phyloP scores from a whole-genome alignment of 208 protist genomes.

The Wallacemonas collosoma region DNA sequence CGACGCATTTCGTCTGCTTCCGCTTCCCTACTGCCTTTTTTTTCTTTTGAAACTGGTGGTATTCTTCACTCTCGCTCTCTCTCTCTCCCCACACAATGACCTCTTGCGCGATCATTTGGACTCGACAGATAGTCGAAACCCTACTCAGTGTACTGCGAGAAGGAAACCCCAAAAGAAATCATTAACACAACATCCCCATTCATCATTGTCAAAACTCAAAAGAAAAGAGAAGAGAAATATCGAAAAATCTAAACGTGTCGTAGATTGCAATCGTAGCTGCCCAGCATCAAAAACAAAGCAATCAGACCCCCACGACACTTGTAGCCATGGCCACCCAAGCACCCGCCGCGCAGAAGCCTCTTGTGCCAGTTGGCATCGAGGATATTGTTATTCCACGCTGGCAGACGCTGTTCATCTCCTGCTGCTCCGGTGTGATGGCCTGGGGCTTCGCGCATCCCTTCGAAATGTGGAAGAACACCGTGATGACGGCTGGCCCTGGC shows the following conservation, averaged over 20 bases:
- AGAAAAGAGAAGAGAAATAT: too few species aligned
- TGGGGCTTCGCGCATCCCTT: slow-evolving; percentile 93
- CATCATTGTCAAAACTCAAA: too few species aligned
- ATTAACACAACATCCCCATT: too few species aligned
- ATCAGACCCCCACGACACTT: neutral
- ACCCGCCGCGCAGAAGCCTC: neutral
- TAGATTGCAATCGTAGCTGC: too few species aligned
- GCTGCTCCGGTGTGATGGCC: slow-evolving; percentile 81
- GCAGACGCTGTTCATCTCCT: slow-evolving; percentile 77
- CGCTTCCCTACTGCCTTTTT: neutral
- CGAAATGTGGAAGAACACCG: slow-evolving; percentile 94
- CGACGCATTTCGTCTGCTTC: too few species aligned
- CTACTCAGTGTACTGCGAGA: too few species aligned
- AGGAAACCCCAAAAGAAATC: too few species aligned
- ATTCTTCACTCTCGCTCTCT: slow-evolving; percentile 10
- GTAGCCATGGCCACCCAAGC: neutral
- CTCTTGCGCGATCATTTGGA: neutral
- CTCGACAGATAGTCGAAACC: too few species aligned
- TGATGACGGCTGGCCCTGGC: slow-evolving; percentile 72
- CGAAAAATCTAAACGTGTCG: too few species aligned
- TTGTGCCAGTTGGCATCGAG: slow-evolving; percentile 2
- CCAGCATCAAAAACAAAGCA: neutral
- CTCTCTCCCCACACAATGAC: neutral
- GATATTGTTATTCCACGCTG: slow-evolving; percentile 38
- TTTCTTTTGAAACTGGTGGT: neutral